Conservation (phyloP, 306 rosid species). For the Adenanthera pavonina region DNA sequence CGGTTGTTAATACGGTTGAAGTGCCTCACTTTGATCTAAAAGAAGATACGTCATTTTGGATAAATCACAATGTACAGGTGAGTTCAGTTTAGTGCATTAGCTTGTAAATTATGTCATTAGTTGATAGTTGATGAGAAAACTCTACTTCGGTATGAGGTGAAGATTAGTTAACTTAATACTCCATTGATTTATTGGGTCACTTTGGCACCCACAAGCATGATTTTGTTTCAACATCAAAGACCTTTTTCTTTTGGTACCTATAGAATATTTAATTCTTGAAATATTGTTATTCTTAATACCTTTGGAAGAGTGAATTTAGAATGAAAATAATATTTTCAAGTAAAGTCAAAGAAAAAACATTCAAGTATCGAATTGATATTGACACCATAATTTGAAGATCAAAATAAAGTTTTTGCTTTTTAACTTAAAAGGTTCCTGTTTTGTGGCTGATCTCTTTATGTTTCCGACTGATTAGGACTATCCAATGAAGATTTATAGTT, state of each 20-base stretch:
- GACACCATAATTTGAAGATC: neutral
- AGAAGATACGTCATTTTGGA: conserved; percentile 96
- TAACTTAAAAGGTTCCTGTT: neutral
- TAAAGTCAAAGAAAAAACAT: neutral
- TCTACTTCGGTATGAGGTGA: neutral
- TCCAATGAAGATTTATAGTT: neutral
- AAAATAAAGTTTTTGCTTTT: neutral
- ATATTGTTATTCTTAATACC: neutral
- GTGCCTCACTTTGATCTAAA: conserved; percentile 97
- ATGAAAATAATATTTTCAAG: neutral
- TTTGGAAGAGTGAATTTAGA: neutral
- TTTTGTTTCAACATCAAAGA: neutral
- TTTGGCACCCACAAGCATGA: neutral
- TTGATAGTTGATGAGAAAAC: neutral
- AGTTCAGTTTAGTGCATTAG: conserved; percentile 3
- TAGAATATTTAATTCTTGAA: neutral
- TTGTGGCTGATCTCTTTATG: neutral
- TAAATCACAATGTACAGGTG: conserved; percentile 97
- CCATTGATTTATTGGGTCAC: neutral
- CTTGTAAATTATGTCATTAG: neutral
- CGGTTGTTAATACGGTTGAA: conserved; percentile 75
- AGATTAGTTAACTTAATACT: neutral
- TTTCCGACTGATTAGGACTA: conserved; percentile 2
- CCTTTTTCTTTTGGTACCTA: too few relatives aligned
- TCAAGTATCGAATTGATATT: neutral